These are phyloP conservation scores for Aspergillus kassunensis DNA, from an alignment of 495 filamentous ascomycete genomes.

Conservation along the genomic window DNA sequence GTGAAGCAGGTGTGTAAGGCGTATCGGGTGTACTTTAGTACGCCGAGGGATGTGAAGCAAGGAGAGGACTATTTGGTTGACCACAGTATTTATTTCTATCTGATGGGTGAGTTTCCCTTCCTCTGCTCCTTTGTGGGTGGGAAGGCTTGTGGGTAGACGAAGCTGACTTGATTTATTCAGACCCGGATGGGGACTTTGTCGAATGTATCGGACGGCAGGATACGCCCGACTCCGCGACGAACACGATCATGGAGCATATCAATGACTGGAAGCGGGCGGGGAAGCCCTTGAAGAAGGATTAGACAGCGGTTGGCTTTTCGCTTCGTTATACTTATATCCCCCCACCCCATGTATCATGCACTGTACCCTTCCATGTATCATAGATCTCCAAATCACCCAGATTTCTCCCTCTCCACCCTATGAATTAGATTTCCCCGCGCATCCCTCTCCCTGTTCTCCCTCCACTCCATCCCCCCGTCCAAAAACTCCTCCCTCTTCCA, in stretches of 20 bases:
- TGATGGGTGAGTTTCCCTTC: constrained; percentile 67
- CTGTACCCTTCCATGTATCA: constrained; percentile 1
- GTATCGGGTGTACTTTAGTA: constrained; percentile 96
- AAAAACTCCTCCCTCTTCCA: constrained; percentile 96
- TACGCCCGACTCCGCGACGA: constrained; percentile 79
- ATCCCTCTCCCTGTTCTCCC: constrained; percentile 80
- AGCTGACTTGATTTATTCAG: constrained; percentile 33
- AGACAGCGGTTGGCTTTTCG: constrained; percentile 10
- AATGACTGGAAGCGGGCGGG: constrained; percentile 75
- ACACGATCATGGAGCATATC: constrained; percentile 81
- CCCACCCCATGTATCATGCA: constrained; percentile 5
- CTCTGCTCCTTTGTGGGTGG: no score
- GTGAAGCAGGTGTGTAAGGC: constrained; percentile 88
- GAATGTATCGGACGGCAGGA: constrained; percentile 95
- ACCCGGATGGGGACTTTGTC: constrained; percentile 96
- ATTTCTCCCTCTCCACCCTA: neutral
- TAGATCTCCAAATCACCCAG: constrained; percentile 3
- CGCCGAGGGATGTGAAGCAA: constrained; percentile 77
- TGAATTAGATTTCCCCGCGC: constrained; percentile 33
- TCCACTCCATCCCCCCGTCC: constrained; percentile 77
- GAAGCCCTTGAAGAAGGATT: constrained; percentile 40
- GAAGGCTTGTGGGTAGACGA: neutral
- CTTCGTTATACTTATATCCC: constrained; percentile 9
- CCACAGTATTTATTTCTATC: constrained; percentile 98
- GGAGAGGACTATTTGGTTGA: constrained; percentile 97